Percentiles rank a stretch among this genome's conserved stretches.
Conservation (phyloP, 352 stramenopile species). For the Pythium myriotylum region DNA sequence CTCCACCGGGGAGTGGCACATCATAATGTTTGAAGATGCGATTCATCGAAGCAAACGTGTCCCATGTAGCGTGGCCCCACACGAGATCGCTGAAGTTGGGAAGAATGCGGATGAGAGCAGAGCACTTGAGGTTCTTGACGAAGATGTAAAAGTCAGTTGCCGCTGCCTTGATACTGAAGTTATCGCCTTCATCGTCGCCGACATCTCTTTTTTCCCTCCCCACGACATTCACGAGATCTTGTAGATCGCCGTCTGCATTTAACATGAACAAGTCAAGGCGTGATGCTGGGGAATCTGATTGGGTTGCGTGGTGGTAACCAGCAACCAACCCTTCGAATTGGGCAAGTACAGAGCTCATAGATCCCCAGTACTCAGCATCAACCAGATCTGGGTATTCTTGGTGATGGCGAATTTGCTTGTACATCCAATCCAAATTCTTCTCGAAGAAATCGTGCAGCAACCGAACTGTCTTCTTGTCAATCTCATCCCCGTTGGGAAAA, state of each 20-base stretch:
- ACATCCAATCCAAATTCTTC: slow-evolving; percentile 51
- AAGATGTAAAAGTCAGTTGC: slow-evolving; percentile 44
- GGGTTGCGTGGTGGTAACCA: slow-evolving; percentile 40
- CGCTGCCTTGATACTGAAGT: background rate
- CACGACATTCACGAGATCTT: slow-evolving; percentile 52
- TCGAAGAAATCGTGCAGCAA: slow-evolving; percentile 41
- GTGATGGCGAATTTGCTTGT: slow-evolving; percentile 36
- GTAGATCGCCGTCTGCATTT: slow-evolving; percentile 56
- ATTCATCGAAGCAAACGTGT: slow-evolving; percentile 72
- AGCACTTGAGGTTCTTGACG: slow-evolving; percentile 69
- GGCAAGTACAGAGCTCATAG: slow-evolving; percentile 36
- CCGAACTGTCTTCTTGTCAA: slow-evolving; percentile 31
- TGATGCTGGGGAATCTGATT: slow-evolving; percentile 26
- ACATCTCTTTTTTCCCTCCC: slow-evolving; percentile 1
- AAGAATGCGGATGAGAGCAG: slow-evolving; percentile 67
- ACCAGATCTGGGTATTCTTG: slow-evolving; percentile 15
- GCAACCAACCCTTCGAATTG: slow-evolving; percentile 59
- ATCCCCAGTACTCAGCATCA: slow-evolving; percentile 41
- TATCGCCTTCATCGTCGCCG: background rate
- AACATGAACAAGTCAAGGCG: slow-evolving; percentile 54
- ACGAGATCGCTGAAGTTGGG: slow-evolving; percentile 60
- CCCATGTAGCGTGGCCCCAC: slow-evolving; percentile 76
- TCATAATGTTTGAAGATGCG: slow-evolving; percentile 84
- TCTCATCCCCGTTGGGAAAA: slow-evolving; percentile 40
- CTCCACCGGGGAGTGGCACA: slow-evolving; percentile 41